These are phyloP conservation scores for Sporodiniella umbellata DNA, from an alignment of 371 early-diverging fungal genomes.

Conservation along the genomic window DNA sequence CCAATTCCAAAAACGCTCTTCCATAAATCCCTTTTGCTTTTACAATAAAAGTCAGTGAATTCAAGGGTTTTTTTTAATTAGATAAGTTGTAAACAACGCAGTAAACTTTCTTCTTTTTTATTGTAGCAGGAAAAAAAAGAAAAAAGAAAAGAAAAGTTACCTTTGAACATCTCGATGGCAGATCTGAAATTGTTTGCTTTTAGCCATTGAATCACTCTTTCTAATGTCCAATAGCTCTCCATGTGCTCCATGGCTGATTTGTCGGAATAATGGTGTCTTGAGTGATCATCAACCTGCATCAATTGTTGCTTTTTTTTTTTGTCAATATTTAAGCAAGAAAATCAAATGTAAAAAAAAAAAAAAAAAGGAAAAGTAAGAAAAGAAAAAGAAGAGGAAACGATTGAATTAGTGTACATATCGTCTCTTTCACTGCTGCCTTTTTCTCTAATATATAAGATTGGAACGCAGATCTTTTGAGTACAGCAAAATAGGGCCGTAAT, in stretches of 20 bases:
- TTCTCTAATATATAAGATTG: no score
- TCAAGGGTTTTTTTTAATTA: background rate
- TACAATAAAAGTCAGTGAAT: no score
- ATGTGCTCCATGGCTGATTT: background rate
- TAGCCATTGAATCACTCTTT: slow-evolving; percentile 18
- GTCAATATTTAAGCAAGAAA: background rate
- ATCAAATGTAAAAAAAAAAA: background rate
- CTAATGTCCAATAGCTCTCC: slow-evolving; percentile 19
- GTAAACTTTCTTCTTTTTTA: background rate
- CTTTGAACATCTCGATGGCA: slow-evolving; percentile 24
- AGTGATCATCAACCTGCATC: slow-evolving; percentile 1
- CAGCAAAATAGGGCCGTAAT: no score
- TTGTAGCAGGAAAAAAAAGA: background rate
- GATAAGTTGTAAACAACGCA: background rate
- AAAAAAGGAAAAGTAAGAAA: no score
- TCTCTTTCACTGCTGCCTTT: no score
- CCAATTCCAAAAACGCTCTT: slow-evolving; percentile 18
- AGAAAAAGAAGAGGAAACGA: no score
- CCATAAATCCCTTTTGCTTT: slow-evolving; percentile 23
- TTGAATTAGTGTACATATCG: no score
- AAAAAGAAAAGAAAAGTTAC: slow-evolving; percentile 1
- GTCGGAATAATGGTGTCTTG: background rate
- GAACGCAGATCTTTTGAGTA: no score
- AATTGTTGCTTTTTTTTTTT: no score
- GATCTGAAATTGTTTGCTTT: slow-evolving; percentile 15